Evolutionary conservation across 805 yeast species (phyloP).

Genomic region (Saccharomycopsis sp.): DNA sequence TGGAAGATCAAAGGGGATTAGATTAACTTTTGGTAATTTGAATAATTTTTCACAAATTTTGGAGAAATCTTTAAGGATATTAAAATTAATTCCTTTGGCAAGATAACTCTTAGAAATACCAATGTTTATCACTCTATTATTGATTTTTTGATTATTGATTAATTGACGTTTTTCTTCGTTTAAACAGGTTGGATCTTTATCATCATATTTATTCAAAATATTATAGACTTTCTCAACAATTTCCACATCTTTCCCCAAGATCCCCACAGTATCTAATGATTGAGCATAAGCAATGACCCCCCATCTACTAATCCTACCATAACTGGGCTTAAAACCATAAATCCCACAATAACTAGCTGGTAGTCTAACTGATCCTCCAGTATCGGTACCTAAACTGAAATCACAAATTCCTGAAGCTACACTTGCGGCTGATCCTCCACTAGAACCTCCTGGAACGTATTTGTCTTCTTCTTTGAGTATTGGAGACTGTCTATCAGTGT

Average conservation of each 20-base stretch:
- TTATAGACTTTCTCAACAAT: constrained; percentile 40
- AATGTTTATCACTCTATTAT: constrained; percentile 26
- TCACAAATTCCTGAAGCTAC: constrained; percentile 65
- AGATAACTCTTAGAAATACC: constrained; percentile 70
- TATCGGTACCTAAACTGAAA: constrained; percentile 85
- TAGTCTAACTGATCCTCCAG: constrained; percentile 91
- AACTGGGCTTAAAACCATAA: constrained; percentile 86
- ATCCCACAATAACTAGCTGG: constrained; percentile 86
- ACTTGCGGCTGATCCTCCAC: constrained; percentile 94
- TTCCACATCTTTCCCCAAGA: constrained; percentile 44
- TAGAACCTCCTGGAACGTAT: constrained; percentile 76
- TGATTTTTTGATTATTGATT: constrained; percentile 15
- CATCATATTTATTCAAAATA: constrained; percentile 51
- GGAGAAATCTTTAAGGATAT: constrained; percentile 30
- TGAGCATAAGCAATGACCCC: constrained; percentile 93
- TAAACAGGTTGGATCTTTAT: constrained; percentile 71
- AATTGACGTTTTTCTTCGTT: constrained; percentile 26
- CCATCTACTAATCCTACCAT: constrained; percentile 85
- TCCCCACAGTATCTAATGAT: constrained; percentile 88
- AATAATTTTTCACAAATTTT: constrained; percentile 24
- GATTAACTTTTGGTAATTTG: constrained; percentile 31
- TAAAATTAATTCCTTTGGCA: constrained; percentile 40
- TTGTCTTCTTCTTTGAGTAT: constrained; percentile 20
- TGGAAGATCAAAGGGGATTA: constrained; percentile 63
- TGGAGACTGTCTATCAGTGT: constrained; percentile 11